Evolutionary conservation across 352 stramenopile genomes (phyloP), one percentile per base, ranked within the genome.

Genomic region (Blastocystis sp.): DNA sequence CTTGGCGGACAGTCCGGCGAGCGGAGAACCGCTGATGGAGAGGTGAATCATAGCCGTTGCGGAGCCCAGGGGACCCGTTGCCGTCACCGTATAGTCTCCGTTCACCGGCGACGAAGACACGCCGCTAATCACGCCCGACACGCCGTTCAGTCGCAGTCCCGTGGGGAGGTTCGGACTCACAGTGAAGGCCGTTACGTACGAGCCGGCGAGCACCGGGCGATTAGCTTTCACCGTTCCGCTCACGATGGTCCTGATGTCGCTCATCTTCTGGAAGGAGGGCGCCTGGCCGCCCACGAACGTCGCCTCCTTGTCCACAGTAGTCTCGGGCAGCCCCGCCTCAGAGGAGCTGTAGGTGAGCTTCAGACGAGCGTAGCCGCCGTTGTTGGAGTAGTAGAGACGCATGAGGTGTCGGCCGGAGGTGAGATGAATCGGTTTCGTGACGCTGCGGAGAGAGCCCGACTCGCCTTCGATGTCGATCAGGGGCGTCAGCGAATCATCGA

Each of bases 271-370:
- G 70, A 80, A 80, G 1, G 70, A 80, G 19, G 70, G 70, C 34
- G 48, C 70, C 48, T 21, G 43, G n/a, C 70, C 70, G 21, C 70
- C 70, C 19, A 80, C 70, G 43, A 62, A 66, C 10, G 70, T 80
- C 40, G 34, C 59, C 17, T 38, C 70, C n/a, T 80, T 62, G 62
- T 62, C 48, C 38, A 80, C 40, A 4, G 23, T 40, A 67, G 70
- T 80, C 17, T 65, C 11, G 43, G 70, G 70, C 1, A 80, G 48
- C 2, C 59, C 43, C 14, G 59, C 48, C 34, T 19, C 48, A 48
- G 1, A 3, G 1, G 70, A 80, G 4, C 4, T 69, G n/a, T 80
- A 80, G 14, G 34, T 38, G 1, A 80, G 23, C 2, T 40, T n/a
- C 21, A 80, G 53, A 66, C 0, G 19, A 67, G 70, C 48, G 62